Evolutionary conservation across 2,329 filamentous ascomycete species (phyloP).

Genomic region (Colletotrichum tropicale): DNA sequence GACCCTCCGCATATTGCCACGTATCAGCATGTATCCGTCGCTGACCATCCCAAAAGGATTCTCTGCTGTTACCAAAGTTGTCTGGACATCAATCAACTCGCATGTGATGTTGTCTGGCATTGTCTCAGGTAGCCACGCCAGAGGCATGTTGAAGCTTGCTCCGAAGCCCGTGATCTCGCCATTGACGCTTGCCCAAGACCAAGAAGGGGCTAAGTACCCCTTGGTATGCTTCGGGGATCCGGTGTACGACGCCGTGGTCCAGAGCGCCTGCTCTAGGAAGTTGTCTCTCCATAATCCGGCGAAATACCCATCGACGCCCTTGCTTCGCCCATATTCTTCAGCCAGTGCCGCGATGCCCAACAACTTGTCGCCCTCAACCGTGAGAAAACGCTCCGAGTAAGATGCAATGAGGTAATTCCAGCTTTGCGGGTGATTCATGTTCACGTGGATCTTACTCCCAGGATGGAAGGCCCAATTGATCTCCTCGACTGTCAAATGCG

Average conservation of each 20-base stretch:
- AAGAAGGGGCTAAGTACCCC: not conserved
- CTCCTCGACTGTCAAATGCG: not conserved
- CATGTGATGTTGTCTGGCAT: not conserved
- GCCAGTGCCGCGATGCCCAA: not conserved
- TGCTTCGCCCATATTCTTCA: not conserved
- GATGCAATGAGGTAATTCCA: not conserved
- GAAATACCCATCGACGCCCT: not conserved
- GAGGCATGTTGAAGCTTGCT: not conserved
- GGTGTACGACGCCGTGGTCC: not conserved
- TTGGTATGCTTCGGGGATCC: not conserved
- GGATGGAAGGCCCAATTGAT: not conserved
- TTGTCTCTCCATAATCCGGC: not conserved
- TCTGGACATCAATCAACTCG: not conserved
- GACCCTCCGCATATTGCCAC: not conserved
- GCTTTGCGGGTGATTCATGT: not conserved
- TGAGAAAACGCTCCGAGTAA: not conserved
- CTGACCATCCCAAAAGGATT: not conserved
- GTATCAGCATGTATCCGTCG: not conserved
- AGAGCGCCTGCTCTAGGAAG: not conserved
- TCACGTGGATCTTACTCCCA: not conserved
- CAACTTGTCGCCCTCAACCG: not conserved
- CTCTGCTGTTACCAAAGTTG: accelerated
- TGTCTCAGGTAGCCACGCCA: not conserved
- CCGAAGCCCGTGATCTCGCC: not conserved
- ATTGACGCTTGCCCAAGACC: not conserved